A percentile compares a stretch with the other conserved stretches of the same genome.
Conservation (phyloP, 2,329 filamentous ascomycete species). For the Clonostachys solani region DNA sequence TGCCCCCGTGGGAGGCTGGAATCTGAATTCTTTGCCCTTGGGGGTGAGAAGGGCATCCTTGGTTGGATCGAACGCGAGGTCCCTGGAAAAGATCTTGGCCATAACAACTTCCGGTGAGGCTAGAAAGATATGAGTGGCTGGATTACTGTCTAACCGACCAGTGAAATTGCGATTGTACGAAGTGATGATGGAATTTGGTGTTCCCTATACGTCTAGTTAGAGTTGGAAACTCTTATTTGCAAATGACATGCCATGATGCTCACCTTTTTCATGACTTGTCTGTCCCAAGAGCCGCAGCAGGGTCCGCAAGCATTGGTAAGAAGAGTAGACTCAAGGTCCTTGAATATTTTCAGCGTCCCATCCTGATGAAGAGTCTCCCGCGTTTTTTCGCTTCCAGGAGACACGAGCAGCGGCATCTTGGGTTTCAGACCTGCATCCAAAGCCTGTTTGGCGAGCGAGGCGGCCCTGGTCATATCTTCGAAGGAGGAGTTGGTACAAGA, state of each 20-base stretch:
- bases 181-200: constrained; percentile 66
- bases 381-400: constrained; percentile 72
- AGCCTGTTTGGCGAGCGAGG: constrained; percentile 69
- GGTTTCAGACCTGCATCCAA: constrained; percentile 70
- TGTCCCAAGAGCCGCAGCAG: constrained; percentile 70
- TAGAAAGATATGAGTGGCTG: constrained; percentile 73
- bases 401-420: constrained; percentile 71
- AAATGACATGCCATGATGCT: not conserved
- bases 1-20: constrained; percentile 59
- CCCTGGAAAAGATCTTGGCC: constrained; percentile 67
- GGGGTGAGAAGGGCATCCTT: constrained; percentile 66
- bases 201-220: not conserved
- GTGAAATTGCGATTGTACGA: constrained; percentile 86
- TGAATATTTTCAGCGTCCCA: constrained; percentile 67
- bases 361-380: constrained; percentile 66
- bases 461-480: constrained; percentile 39
- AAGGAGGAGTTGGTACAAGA: constrained; percentile 1
- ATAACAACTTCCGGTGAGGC: constrained; percentile 72
- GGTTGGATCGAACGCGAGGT: constrained; percentile 70
- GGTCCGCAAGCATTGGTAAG: constrained; percentile 70
- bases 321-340: constrained; percentile 71
- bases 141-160: constrained; percentile 74
- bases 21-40: constrained; percentile 71
- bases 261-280: constrained; percentile 59
- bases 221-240: constrained; percentile 43